Percentiles rank a stretch among this genome's conserved stretches.
phyloP scores from a whole-genome alignment of 2,329 filamentous ascomycete genomes.

The Pseudocercospora vitis region DNA sequence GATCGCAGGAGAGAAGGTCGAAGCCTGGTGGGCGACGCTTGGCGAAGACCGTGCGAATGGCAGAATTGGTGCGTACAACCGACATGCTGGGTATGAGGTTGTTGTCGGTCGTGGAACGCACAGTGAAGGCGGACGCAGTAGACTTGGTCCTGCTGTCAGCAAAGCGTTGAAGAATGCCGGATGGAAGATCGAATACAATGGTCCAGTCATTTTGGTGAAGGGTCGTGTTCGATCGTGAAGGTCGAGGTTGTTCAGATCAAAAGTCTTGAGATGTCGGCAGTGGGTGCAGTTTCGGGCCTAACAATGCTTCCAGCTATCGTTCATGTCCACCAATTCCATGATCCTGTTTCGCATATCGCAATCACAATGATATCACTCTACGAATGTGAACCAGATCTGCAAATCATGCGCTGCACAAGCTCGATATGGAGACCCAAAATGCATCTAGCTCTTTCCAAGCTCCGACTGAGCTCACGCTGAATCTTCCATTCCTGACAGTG shows the following conservation, averaged over 20 bases:
- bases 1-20: slow-evolving; percentile 68
- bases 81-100: slow-evolving; percentile 63
- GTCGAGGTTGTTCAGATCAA: background rate
- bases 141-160: slow-evolving; percentile 76
- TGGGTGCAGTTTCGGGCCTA: background rate
- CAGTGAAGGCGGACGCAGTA: slow-evolving; percentile 71
- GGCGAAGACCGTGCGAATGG: slow-evolving; percentile 62
- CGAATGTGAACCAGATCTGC: background rate
- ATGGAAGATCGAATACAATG: slow-evolving; percentile 75
- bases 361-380: background rate
- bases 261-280: no score
- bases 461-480: background rate
- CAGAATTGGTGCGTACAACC: slow-evolving; percentile 46
- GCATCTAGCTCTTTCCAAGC: no score
- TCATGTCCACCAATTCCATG: background rate
- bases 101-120: slow-evolving; percentile 81
- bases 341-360: background rate
- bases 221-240: slow-evolving; percentile 46
- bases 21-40: slow-evolving; percentile 72
- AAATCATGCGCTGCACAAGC: background rate
- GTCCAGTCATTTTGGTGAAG: slow-evolving; percentile 68
- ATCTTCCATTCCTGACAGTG: background rate
- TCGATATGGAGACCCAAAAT: background rate
- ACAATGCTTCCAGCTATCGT: background rate
- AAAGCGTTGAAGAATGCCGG: slow-evolving; percentile 73